Evolutionary conservation across 352 stramenopile species (phyloP).

Genomic region (Phytophthora lateralis): DNA sequence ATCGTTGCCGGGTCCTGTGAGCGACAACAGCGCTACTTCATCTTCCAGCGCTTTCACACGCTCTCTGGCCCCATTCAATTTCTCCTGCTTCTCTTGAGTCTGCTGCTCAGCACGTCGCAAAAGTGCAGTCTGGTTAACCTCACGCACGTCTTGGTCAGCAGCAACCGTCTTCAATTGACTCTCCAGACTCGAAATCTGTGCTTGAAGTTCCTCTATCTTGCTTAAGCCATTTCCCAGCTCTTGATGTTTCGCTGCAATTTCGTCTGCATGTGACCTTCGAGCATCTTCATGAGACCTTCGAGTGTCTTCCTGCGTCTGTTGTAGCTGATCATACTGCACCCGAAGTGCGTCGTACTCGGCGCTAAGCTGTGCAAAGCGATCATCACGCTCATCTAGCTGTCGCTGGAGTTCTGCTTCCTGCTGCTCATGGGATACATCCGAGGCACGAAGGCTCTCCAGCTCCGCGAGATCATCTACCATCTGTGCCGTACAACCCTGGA

Average conservation of each 20-base stretch:
- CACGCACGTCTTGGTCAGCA: conserved; percentile 36
- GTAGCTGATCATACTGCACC: conserved; percentile 39
- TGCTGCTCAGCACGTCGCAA: conserved; percentile 46
- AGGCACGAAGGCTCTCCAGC: conserved; percentile 53
- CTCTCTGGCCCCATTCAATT: conserved; percentile 38
- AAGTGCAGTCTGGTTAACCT: conserved; percentile 45
- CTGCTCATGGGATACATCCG: conserved; percentile 36
- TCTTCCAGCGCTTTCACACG: conserved; percentile 55
- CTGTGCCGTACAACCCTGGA: conserved; percentile 56
- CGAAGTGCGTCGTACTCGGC: conserved; percentile 57
- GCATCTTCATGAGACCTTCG: conserved; percentile 25
- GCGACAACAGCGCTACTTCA: conserved; percentile 53
- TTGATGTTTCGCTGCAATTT: conserved; percentile 30
- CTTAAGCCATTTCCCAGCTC: conserved; percentile 27
- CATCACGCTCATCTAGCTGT: conserved; percentile 61
- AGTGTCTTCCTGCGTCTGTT: conserved; percentile 25
- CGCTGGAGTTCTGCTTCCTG: conserved; percentile 51
- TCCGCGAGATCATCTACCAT: conserved; percentile 55
- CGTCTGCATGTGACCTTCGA: conserved; percentile 24
- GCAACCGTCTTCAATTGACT: conserved; percentile 27
- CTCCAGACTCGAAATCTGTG: conserved; percentile 29
- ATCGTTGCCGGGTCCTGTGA: conserved; percentile 36
- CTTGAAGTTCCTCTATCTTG: conserved; percentile 37
- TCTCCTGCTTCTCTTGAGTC: conserved; percentile 35
- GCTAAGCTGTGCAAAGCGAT: conserved; percentile 60